phyloP scores from a whole-genome alignment of 129 eudicot species.

The Gnaphalium uliginosum region DNA sequence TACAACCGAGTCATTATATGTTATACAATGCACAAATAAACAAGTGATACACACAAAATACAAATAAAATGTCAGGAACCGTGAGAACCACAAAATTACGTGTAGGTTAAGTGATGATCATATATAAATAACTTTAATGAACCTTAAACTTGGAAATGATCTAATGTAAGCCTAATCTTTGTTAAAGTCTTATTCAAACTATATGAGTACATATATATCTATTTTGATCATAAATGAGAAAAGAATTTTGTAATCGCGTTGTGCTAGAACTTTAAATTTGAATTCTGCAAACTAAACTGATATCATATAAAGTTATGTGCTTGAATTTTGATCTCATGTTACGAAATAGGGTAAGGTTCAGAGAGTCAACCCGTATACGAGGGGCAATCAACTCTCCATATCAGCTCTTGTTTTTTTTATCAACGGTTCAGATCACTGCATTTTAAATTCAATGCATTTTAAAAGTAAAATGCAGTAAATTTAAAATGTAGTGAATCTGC shows the following conservation, averaged over 20 bases:
- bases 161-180: slow-evolving; percentile 2
- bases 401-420: too few relatives aligned
- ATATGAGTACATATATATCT: not conserved
- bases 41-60: too few relatives aligned
- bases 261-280: not conserved
- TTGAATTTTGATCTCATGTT: not conserved
- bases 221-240: too few relatives aligned
- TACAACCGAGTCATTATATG: not conserved
- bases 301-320: not conserved
- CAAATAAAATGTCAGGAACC: too few relatives aligned
- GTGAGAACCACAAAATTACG: not conserved
- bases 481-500: too few relatives aligned
- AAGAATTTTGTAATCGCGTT: not conserved
- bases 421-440: too few relatives aligned
- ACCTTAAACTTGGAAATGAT: not conserved
- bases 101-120: not conserved
- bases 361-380: too few relatives aligned
- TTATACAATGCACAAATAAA: not conserved
- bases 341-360: not conserved
- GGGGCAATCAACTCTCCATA: too few relatives aligned
- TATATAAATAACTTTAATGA: not conserved
- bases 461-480: too few relatives aligned
- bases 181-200: slow-evolving; percentile 4
- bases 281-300: not conserved
- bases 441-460: too few relatives aligned